phyloP scores from a whole-genome alignment of 139 green algal species.

The Chlorella sp. region DNA sequence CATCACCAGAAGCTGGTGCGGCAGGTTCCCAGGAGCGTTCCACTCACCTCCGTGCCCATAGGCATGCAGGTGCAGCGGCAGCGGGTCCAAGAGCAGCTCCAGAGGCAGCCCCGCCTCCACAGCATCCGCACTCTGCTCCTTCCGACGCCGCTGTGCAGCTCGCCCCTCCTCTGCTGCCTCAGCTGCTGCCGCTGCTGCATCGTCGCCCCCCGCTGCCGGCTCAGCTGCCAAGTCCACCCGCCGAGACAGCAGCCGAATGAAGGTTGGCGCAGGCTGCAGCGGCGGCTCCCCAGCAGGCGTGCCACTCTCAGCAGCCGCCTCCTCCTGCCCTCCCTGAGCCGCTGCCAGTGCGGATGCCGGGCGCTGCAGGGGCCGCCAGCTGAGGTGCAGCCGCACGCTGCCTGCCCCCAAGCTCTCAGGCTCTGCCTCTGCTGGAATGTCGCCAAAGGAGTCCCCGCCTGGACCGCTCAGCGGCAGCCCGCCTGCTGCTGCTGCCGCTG shows the following conservation, averaged over 20 bases:
- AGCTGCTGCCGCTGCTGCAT: not conserved
- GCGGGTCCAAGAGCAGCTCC: not conserved
- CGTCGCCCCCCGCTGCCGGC: not conserved
- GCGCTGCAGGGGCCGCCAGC: not conserved
- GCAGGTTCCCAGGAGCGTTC: too few species aligned
- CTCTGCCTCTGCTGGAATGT: too few species aligned
- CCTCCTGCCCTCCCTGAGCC: not conserved
- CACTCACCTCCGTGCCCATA: constrained; percentile 17
- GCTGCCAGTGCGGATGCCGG: not conserved
- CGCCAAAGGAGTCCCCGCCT: too few species aligned
- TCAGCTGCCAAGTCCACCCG: not conserved
- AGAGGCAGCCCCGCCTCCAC: not conserved
- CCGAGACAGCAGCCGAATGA: constrained; percentile 4
- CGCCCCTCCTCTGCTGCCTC: not conserved
- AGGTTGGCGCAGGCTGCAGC: not conserved
- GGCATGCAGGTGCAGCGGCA: constrained; percentile 17
- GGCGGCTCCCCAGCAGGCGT: not conserved
- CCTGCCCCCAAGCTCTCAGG: not conserved
- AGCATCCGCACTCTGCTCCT: not conserved
- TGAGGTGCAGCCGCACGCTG: not conserved
- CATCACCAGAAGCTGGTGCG: too few species aligned
- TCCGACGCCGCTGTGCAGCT: not conserved
- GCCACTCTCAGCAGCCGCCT: too few species aligned
- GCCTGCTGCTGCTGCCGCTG: too few species aligned
- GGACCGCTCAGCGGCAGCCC: too few species aligned